A percentile compares a stretch with the other conserved stretches of the same genome.
These are phyloP conservation scores for Neurospora tetrasperma DNA, from an alignment of 495 filamentous ascomycete genomes.

Conservation along the genomic window DNA sequence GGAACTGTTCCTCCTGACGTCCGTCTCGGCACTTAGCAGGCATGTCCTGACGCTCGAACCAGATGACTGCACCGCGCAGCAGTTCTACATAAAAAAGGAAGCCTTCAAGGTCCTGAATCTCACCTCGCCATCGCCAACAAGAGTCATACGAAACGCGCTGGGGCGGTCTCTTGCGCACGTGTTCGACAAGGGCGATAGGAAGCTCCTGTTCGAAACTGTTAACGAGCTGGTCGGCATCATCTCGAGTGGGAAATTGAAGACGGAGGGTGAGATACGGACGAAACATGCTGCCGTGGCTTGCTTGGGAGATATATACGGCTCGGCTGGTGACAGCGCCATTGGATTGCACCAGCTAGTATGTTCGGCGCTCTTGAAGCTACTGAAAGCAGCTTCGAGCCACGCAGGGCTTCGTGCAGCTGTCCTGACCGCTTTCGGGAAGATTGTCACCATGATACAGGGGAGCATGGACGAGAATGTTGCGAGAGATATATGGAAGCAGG, in stretches of 20 bases:
- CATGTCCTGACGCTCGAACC: constrained; percentile 64
- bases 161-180: constrained; percentile 76
- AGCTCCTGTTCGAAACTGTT: constrained; percentile 85
- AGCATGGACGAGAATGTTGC: constrained; percentile 79
- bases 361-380: constrained; percentile 58
- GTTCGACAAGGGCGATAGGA: constrained; percentile 80
- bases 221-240: constrained; percentile 75
- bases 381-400: constrained; percentile 73
- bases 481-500: constrained; percentile 88
- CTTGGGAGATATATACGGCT: constrained; percentile 77
- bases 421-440: constrained; percentile 69
- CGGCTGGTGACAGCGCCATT: constrained; percentile 89
- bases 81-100: constrained; percentile 81
- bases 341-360: constrained; percentile 67
- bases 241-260: constrained; percentile 69
- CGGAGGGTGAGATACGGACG: constrained; percentile 47
- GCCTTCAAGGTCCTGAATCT: constrained; percentile 84
- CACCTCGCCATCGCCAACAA: constrained; percentile 70
- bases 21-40: constrained; percentile 71
- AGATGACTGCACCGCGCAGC: constrained; percentile 74
- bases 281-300: constrained; percentile 87
- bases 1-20: constrained; percentile 84
- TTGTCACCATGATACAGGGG: constrained; percentile 56
- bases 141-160: constrained; percentile 81
- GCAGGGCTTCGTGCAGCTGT: constrained; percentile 74